These are phyloP conservation scores for Mallotus repandus DNA, from an alignment of 441 rosid species.

Conservation along the genomic window DNA sequence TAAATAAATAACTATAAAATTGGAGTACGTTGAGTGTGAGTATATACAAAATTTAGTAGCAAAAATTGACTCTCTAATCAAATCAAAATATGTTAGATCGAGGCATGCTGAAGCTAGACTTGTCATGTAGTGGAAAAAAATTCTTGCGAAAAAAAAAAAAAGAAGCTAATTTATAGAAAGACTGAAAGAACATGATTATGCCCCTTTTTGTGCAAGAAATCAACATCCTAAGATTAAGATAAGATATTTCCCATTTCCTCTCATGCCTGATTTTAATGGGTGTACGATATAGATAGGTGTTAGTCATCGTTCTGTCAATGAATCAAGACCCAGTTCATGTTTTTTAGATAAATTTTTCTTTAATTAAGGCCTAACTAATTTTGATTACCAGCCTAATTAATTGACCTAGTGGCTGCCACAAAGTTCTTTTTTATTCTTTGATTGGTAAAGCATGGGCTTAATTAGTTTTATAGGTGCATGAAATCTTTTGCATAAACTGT, in stretches of 20 bases:
- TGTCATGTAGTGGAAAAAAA: conserved; percentile 27
- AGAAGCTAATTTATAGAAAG: conserved; percentile 16
- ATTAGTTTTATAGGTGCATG: background rate
- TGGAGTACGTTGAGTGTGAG: no score
- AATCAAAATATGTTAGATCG: background rate
- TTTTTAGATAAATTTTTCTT: background rate
- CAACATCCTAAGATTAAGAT: background rate
- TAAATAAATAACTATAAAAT: no score
- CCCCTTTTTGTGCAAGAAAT: conserved; percentile 1
- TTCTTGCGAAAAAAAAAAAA: background rate
- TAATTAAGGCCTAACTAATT: background rate
- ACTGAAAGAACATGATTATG: conserved; percentile 23
- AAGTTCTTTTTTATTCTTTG: no score
- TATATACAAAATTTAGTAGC: background rate
- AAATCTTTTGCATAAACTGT: background rate
- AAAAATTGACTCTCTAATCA: conserved; percentile 20
- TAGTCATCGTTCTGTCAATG: background rate
- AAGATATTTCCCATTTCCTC: background rate
- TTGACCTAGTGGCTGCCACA: background rate
- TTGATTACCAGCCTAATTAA: no score
- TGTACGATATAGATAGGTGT: background rate
- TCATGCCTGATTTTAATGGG: no score
- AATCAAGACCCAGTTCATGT: background rate
- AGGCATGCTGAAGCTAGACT: conserved; percentile 26
- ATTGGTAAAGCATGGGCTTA: background rate